Percentiles rank a stretch among this genome's conserved stretches.
Evolutionary conservation across 192 early-diverging fungal genomes (phyloP).

Genomic region (Kickxella alabastrina): DNA sequence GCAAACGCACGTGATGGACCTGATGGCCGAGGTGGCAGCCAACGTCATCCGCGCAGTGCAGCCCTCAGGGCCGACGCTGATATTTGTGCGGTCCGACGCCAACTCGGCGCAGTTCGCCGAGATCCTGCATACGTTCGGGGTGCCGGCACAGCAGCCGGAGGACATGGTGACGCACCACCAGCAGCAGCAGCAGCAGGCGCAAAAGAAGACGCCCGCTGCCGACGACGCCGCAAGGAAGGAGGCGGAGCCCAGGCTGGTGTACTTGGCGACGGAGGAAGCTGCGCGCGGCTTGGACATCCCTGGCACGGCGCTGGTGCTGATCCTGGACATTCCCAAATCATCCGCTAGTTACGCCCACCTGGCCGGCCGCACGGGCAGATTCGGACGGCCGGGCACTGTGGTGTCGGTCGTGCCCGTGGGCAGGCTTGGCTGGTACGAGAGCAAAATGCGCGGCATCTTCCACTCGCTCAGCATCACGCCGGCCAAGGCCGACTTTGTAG

Average conservation of each 20-base stretch:
- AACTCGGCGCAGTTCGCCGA: slow-evolving; percentile 15
- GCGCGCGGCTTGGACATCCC: slow-evolving; percentile 85
- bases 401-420: slow-evolving; percentile 42
- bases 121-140: slow-evolving; percentile 16
- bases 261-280: slow-evolving; percentile 68
- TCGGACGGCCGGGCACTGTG: slow-evolving; percentile 52
- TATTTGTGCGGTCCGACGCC: slow-evolving; percentile 32
- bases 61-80: slow-evolving; percentile 10
- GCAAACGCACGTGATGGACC: slow-evolving; percentile 13
- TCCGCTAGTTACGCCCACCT: slow-evolving; percentile 78
- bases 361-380: slow-evolving; percentile 80
- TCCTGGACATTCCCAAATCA: slow-evolving; percentile 71
- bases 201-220: background rate
- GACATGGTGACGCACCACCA: slow-evolving; percentile 29
- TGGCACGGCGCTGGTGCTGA: slow-evolving; percentile 71
- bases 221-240: background rate
- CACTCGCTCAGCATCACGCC: slow-evolving; percentile 7
- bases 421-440: slow-evolving; percentile 24
- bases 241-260: slow-evolving; percentile 18
- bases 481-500: slow-evolving; percentile 8
- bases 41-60: slow-evolving; percentile 19
- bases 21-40: slow-evolving; percentile 33
- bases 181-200: too few species aligned
- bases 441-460: slow-evolving; percentile 46
- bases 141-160: slow-evolving; percentile 9